Evolutionary conservation across 148 eudicot species (phyloP).

Genomic region (Rhododendron ovatum): DNA sequence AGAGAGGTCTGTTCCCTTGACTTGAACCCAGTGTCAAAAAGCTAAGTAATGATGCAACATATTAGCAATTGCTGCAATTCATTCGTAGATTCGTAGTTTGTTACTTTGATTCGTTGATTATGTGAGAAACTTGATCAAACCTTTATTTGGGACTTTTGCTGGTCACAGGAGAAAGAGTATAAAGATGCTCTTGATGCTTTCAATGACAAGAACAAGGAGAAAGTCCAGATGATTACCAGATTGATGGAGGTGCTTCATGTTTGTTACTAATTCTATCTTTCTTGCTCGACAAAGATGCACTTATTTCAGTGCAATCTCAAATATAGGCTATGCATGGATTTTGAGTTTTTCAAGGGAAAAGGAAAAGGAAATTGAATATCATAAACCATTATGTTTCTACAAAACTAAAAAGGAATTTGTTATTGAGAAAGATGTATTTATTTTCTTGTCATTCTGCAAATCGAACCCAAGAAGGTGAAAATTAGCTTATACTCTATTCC

Average conservation of each 20-base stretch:
- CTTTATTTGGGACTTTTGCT: not conserved
- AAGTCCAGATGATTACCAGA: conserved; percentile 76
- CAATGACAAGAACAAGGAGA: conserved; percentile 91
- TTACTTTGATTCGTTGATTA: not conserved
- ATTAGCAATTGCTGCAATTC: too few species aligned
- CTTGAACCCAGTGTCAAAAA: not conserved
- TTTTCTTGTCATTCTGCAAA: not conserved
- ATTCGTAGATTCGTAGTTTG: not conserved
- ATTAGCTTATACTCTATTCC: not conserved
- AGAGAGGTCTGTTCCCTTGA: not conserved
- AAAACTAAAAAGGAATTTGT: not conserved
- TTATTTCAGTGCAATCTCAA: not conserved
- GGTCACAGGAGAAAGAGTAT: conserved; percentile 70
- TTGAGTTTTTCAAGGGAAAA: not conserved
- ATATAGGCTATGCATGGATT: not conserved
- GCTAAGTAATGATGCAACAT: not conserved
- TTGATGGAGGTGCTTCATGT: conserved; percentile 67
- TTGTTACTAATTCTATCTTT: not conserved
- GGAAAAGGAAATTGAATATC: not conserved
- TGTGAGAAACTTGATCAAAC: not conserved
- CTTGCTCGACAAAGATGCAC: not conserved
- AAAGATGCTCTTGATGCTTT: conserved; percentile 82
- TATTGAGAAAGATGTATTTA: not conserved
- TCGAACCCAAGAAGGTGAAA: not conserved
- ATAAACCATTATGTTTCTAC: not conserved